A percentile compares a stretch with the other conserved stretches of the same genome.
Conservation (phyloP, 768 basidiomycete genomes). For the Psilocybe sp. region DNA sequence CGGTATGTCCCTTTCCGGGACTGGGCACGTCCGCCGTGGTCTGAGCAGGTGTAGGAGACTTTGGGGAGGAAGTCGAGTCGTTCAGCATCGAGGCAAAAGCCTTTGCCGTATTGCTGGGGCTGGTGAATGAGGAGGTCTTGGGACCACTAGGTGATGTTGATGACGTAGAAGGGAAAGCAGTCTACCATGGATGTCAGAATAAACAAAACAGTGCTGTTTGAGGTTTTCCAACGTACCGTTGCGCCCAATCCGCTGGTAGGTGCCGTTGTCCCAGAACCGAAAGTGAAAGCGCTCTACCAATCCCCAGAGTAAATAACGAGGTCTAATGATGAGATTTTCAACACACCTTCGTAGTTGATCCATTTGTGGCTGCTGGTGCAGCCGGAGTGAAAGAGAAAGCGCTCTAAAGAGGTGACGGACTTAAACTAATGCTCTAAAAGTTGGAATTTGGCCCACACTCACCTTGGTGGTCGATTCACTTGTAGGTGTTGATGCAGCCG, state of each 20-base stretch:
- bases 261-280: too few relatives aligned
- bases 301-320: too few relatives aligned
- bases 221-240: too few relatives aligned
- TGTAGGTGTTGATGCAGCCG: background rate
- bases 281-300: too few relatives aligned
- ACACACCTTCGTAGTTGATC: background rate
- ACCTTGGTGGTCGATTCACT: background rate
- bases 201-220: too few relatives aligned
- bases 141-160: constrained; percentile 20
- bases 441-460: too few relatives aligned
- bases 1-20: constrained; percentile 14
- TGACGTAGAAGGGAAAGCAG: constrained; percentile 9
- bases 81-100: constrained; percentile 48
- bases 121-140: constrained; percentile 12
- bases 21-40: background rate
- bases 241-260: too few relatives aligned
- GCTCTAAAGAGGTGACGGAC: too few relatives aligned
- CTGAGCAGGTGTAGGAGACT: constrained; percentile 1
- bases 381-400: too few relatives aligned
- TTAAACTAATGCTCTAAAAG: too few relatives aligned
- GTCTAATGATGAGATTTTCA: too few relatives aligned
- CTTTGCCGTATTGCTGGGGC: constrained; percentile 46
- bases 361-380: background rate
- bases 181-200: constrained; percentile 13
- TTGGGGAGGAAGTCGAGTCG: constrained; percentile 10